Evolutionary conservation across 306 rosid species (phyloP).

Genomic region (Quercus engelmannii): DNA sequence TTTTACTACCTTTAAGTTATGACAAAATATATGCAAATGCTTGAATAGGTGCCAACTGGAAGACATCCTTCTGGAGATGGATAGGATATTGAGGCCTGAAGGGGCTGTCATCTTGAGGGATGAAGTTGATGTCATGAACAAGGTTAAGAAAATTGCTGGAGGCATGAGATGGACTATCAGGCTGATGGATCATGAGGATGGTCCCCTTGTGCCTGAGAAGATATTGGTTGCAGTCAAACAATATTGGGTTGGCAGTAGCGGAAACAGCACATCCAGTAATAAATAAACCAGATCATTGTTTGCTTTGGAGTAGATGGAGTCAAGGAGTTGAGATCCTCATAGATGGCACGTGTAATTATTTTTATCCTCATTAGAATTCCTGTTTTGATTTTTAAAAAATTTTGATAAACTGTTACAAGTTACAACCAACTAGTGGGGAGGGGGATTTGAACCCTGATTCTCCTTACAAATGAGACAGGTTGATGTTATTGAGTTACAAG

Average conservation of each 20-base stretch:
- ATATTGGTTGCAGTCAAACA: constrained; percentile 70
- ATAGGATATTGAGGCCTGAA: constrained; percentile 86
- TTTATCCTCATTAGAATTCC: neutral
- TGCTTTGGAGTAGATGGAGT: constrained; percentile 8
- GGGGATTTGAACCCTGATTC: no score
- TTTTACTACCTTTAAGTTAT: neutral
- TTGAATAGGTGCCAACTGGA: constrained; percentile 66
- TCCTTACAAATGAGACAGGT: no score
- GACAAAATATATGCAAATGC: neutral
- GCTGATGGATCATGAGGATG: constrained; percentile 92
- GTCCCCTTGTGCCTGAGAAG: constrained; percentile 82
- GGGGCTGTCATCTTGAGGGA: constrained; percentile 76
- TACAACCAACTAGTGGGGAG: no score
- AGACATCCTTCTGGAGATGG: constrained; percentile 95
- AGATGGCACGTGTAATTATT: constrained; percentile 11
- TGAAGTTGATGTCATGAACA: constrained; percentile 72
- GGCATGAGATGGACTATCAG: constrained; percentile 90
- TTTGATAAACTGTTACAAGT: no score
- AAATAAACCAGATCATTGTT: constrained; percentile 4
- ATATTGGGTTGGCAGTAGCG: constrained; percentile 68
- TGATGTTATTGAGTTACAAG: no score
- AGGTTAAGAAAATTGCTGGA: constrained; percentile 67
- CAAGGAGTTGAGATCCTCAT: neutral
- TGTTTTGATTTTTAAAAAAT: neutral
- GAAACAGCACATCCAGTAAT: constrained; percentile 46